phyloP scores from a whole-genome alignment of 2,329 filamentous ascomycete species.

The Cryphonectria radicalis region DNA sequence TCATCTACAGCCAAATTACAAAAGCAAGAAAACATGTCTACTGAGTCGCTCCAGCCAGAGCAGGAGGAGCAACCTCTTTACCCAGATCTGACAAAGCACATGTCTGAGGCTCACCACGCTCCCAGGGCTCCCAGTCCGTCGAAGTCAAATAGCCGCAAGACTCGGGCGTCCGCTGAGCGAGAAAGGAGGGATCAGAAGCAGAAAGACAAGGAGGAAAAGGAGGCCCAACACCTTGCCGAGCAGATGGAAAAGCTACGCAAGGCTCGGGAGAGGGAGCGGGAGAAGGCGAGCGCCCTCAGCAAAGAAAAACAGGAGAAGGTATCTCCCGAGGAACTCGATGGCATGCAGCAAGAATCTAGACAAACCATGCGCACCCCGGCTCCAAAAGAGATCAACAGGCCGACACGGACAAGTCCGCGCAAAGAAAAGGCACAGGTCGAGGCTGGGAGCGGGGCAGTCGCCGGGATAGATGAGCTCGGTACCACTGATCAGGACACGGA shows the following conservation, averaged over 20 bases:
- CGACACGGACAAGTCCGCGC: slow-evolving; percentile 56
- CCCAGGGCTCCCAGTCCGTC: slow-evolving; percentile 48
- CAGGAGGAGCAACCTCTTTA: slow-evolving; percentile 44
- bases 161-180: slow-evolving; percentile 63
- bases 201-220: slow-evolving; percentile 63
- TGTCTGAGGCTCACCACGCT: slow-evolving; percentile 37
- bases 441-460: slow-evolving; percentile 40
- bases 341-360: slow-evolving; percentile 58
- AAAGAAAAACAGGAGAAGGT: slow-evolving; percentile 59
- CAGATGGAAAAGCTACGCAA: slow-evolving; percentile 68
- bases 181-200: slow-evolving; percentile 67
- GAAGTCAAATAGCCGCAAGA: slow-evolving; percentile 51
- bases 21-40: slow-evolving; percentile 49
- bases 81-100: slow-evolving; percentile 50
- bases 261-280: slow-evolving; percentile 70
- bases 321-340: slow-evolving; percentile 54
- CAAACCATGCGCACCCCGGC: slow-evolving; percentile 39
- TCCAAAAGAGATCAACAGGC: slow-evolving; percentile 48
- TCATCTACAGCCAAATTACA: slow-evolving; percentile 55
- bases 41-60: slow-evolving; percentile 49
- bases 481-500: slow-evolving; percentile 52
- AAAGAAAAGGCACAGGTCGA: slow-evolving; percentile 45
- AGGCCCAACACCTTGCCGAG: slow-evolving; percentile 63
- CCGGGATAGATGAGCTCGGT: slow-evolving; percentile 39
- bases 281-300: slow-evolving; percentile 65